These are phyloP conservation scores for Priceomyces carsonii DNA, from an alignment of 805 yeast genomes.

Conservation along the genomic window DNA sequence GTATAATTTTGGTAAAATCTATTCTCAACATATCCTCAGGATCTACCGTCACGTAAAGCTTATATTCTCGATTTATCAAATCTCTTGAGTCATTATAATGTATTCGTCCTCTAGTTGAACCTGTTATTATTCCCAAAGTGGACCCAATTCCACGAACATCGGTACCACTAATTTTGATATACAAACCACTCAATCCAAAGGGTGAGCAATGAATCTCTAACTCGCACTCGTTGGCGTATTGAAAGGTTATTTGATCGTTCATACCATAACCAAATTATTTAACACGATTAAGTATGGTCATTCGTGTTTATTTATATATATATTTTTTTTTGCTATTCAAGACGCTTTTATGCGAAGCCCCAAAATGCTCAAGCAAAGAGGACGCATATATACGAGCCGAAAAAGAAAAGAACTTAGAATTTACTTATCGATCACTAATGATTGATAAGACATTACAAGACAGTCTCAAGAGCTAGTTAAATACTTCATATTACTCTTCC, in stretches of 20 bases:
- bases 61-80: slow-evolving; percentile 47
- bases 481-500: slow-evolving; percentile 1
- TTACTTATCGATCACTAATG: too few species aligned
- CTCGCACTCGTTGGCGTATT: slow-evolving; percentile 51
- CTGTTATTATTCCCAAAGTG: slow-evolving; percentile 58
- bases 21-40: slow-evolving; percentile 47
- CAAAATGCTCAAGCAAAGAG: too few species aligned
- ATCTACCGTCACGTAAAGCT: slow-evolving; percentile 49
- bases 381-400: too few species aligned
- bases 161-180: slow-evolving; percentile 48
- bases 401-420: too few species aligned
- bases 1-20: slow-evolving; percentile 49
- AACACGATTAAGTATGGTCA: too few species aligned
- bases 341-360: too few species aligned
- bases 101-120: slow-evolving; percentile 48
- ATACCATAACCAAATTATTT: too few species aligned
- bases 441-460: too few species aligned
- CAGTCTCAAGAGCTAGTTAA: too few species aligned
- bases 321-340: too few species aligned
- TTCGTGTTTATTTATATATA: too few species aligned
- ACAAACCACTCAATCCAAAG: slow-evolving; percentile 53
- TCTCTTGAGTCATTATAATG: slow-evolving; percentile 51
- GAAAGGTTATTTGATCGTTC: slow-evolving; percentile 28
- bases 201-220: slow-evolving; percentile 58
- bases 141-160: slow-evolving; percentile 56